These are phyloP conservation scores for Wickerhamiella qilinensis DNA, from an alignment of 805 yeast genomes.

Conservation along the genomic window DNA sequence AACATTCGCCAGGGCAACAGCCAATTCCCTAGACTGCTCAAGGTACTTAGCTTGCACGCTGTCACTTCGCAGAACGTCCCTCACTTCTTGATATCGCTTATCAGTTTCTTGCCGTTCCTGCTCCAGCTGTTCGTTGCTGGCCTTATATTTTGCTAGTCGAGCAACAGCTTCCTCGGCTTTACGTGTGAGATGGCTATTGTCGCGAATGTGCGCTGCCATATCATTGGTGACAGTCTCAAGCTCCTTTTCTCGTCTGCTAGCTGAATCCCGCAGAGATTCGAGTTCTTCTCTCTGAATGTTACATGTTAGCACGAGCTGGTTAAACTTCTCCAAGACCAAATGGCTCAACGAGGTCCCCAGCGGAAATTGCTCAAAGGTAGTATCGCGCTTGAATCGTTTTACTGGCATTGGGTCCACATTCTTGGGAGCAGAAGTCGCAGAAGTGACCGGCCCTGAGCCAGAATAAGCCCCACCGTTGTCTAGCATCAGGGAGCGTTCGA, in stretches of 20 bases:
- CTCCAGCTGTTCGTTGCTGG: not conserved
- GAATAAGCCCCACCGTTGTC: conserved; percentile 36
- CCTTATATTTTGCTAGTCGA: not conserved
- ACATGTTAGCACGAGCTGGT: not conserved
- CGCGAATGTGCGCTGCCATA: conserved; percentile 10
- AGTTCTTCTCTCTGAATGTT: not conserved
- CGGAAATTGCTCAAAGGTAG: conserved; percentile 11
- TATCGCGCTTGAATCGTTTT: not conserved
- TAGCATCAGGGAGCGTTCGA: conserved; percentile 58
- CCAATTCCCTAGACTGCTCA: conserved; percentile 14
- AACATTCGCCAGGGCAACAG: conserved; percentile 31
- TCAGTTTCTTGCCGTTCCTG: conserved; percentile 4
- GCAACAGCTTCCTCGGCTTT: conserved; percentile 2
- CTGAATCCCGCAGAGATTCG: not conserved
- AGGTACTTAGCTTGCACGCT: not conserved
- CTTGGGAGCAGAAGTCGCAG: conserved; percentile 1
- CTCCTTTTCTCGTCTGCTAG: conserved; percentile 15
- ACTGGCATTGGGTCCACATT: no score
- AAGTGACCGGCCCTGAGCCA: not conserved
- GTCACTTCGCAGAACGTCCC: conserved; percentile 14
- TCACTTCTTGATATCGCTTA: conserved; percentile 16
- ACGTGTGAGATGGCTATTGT: not conserved
- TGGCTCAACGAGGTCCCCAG: conserved; percentile 9
- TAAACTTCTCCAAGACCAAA: not conserved
- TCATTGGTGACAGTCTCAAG: conserved; percentile 13